Base-by-base conservation (phyloP, 2,329 filamentous ascomycete species). In the Exophiala dermatitidis region DNA sequence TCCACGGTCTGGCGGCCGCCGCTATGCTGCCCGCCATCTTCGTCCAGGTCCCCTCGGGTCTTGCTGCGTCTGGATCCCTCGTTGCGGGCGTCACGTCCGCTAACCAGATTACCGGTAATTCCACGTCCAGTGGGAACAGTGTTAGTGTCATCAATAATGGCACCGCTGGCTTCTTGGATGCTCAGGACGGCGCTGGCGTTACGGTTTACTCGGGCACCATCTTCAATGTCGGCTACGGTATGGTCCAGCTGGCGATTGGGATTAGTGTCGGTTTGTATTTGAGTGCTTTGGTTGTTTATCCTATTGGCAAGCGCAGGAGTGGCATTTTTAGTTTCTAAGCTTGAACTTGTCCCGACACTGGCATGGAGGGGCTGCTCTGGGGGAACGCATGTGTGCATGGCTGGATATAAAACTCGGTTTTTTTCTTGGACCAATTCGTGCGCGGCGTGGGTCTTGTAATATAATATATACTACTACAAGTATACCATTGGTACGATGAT, bases 21-120 rank as follows among this genome's bases (percentile, higher is more conserved):
- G 85, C 87, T 1, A 88, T 95, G 76, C 72, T 95, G 6, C 90
- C 90, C 0, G 90, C 86, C 3, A 94, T 95, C 59, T 94, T 94
- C 58, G 79, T 83, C 1, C 78, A 82, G 54, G 80, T 84, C 0
- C 81, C 81, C 0, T 78, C 74, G 2, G 81, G 80, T 1, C 69
- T 84, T 2, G 77, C 80, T 2, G 80, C 81, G 1, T 76, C 72
- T 48, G 81, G 81, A 1, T 76, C 73, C 3, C 65, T 84, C 12
- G 74, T 84, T 1, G 72, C 74, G 0, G 80, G 81, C 9, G 71
- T 84, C 42, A 74, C 74, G 6, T 77, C 74, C 2, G 80, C 81
- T 0, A 55, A 63, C 30, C 56, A 62, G 37, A 60, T 63, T 34
- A 55, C 58, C 7, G 64, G 67, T 5, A 74, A 72, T 54, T 71